A percentile compares a stretch with the other conserved stretches of the same genome.
These are phyloP conservation scores for Camellia lanceoleosa DNA, from an alignment of 148 eudicot genomes.

Conservation along the genomic window DNA sequence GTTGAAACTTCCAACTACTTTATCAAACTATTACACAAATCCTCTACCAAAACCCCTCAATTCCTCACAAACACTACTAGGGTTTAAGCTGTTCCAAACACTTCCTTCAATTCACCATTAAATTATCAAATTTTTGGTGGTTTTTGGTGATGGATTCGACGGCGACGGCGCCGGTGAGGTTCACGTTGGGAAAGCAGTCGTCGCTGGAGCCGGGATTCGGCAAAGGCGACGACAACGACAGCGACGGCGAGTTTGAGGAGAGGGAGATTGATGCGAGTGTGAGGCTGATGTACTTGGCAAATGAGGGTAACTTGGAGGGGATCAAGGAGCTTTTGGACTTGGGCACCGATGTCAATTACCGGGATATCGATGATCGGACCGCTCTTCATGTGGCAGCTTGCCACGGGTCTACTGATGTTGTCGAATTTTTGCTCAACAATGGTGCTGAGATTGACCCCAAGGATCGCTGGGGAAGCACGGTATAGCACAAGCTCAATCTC, in stretches of 20 bases:
- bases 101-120: too few relatives aligned
- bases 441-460: slow-evolving; percentile 69
- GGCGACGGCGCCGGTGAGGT: slow-evolving; percentile 31
- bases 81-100: not conserved
- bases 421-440: slow-evolving; percentile 45
- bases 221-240: slow-evolving; percentile 18
- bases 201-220: slow-evolving; percentile 42
- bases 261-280: slow-evolving; percentile 49
- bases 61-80: not conserved
- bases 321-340: slow-evolving; percentile 58
- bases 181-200: slow-evolving; percentile 63
- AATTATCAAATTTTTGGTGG: not conserved
- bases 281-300: slow-evolving; percentile 63
- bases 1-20: not conserved
- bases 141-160: slow-evolving; percentile 18
- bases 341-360: slow-evolving; percentile 61
- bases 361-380: slow-evolving; percentile 75
- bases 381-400: slow-evolving; percentile 88
- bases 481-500: slow-evolving; percentile 19
- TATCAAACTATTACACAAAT: too few relatives aligned
- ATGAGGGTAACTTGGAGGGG: slow-evolving; percentile 75
- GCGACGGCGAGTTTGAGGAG: slow-evolving; percentile 21
- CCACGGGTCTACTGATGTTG: slow-evolving; percentile 69
- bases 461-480: slow-evolving; percentile 99
- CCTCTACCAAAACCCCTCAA: not conserved